Evolutionary conservation across 495 filamentous ascomycete genomes (phyloP).

Genomic region (Xylaria cubensis): DNA sequence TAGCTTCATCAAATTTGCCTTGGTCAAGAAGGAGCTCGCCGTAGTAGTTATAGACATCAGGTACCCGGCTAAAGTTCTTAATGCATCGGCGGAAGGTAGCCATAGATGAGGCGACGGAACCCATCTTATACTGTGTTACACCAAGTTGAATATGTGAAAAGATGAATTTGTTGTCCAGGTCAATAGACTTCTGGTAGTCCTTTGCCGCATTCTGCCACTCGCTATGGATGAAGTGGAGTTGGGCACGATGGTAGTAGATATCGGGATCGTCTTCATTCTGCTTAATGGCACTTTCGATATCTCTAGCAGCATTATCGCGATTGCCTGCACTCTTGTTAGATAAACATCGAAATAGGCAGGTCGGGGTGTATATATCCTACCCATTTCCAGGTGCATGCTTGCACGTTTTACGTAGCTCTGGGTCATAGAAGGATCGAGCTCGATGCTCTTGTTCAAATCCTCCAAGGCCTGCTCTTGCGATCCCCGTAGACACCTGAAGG

Average conservation of each 20-base stretch:
- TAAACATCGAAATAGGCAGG: not conserved
- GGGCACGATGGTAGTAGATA: conserved; percentile 98
- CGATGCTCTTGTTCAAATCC: conserved; percentile 90
- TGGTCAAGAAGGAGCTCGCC: conserved; percentile 98
- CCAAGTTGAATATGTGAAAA: conserved; percentile 99
- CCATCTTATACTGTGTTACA: conserved; percentile 99
- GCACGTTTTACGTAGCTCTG: conserved; percentile 99
- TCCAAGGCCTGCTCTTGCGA: conserved; percentile 81
- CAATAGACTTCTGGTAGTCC: conserved; percentile 99
- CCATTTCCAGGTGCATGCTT: conserved; percentile 96
- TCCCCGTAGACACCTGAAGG: conserved; percentile 89
- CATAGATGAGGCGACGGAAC: conserved; percentile 96
- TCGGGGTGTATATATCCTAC: conserved; percentile 54
- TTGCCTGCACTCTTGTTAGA: conserved; percentile 63
- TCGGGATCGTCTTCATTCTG: conserved; percentile 92
- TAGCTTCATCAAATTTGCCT: conserved; percentile 90
- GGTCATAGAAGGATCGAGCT: conserved; percentile 82
- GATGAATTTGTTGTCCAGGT: conserved; percentile 93
- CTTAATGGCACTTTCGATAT: conserved; percentile 84
- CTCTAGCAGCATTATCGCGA: conserved; percentile 82
- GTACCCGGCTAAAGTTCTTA: conserved; percentile 96
- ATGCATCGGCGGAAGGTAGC: conserved; percentile 96
- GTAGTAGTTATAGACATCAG: conserved; percentile 99
- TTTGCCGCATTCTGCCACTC: conserved; percentile 93
- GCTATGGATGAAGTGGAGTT: conserved; percentile 96